Base-by-base conservation (phyloP, 2,329 filamentous ascomycete species). In the Fusarium sp. region DNA sequence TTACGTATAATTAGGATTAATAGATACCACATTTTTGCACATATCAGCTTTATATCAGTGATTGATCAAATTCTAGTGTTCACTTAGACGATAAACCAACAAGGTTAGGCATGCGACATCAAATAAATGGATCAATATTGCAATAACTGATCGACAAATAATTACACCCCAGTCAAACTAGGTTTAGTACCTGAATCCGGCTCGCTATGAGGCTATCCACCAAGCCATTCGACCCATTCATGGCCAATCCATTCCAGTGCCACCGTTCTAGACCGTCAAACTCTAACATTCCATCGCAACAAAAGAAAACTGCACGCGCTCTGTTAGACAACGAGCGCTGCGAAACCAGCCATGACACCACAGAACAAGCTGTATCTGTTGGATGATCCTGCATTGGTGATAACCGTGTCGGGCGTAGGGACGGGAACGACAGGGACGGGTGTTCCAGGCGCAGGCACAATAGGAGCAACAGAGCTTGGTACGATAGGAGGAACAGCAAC, bases 281-380 rank as follows among this genome's bases (percentile, higher is more conserved):
- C 34, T 26, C 19, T 42, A 45, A 20, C 44, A 7, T 12, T 17
- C 23, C 30, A 39, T n/a, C 9, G 39, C 19, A 39, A 46, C 45
- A 67, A 57, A 68, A 15, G 49, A 20, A 53, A 47, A 15, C 6
- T 4, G 3, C 2, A 10, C 12, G 7, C 7, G 7, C 7, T 32
- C 11, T 62, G 42, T 50, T 40, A 63, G 3, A 74, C 36, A 24
- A 73, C 40, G 44, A 75, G 40, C 11, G 68, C 73, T 5, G 49
- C 62, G 1, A 66, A 23, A 36, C 67, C 67, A 14, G 72, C 73
- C 15, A 74, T 19, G 48, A 74, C n/a, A 30, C 60, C 70, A 23
- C 62, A 60, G 21, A 71, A 40, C 32, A 71, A 54, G 53, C 55
- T 70, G 15, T 64, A 46, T 20, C 50, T 59, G 26, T 69, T 65